Base-by-base conservation (phyloP, 345 rosid species). In the Syzygium oleosum region DNA sequence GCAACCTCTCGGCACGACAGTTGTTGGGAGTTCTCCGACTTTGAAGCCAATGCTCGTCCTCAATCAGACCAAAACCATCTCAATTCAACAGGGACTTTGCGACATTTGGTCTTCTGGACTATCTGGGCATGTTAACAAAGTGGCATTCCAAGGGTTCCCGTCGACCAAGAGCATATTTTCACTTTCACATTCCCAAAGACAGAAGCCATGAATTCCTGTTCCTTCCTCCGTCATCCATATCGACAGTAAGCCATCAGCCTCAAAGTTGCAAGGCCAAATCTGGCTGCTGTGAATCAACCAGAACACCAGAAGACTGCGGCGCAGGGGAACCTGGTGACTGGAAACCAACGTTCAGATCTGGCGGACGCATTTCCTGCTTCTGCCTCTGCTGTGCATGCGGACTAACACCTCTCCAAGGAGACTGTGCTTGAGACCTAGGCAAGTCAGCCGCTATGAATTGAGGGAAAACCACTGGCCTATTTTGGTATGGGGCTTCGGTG, bases 231-330 rank as follows among this genome's bases (percentile, higher is more conserved):
- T 38, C 49, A 73, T 38, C 83, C 83, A 10, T 38, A 34, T 38
- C 13, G 12, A 73, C 83, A 38, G 49, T 73, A 73, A 38, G 83
- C 49, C 80, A 34, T 34, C 49, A 73, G 86, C 31, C 59, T 93
- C 92, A 95, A 54, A 98, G 98, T 88, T 98, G 98, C 91, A 96
- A 88, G 84, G 99, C 99, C 87, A 98, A 89, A 92, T 96, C 99
- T 68, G 99, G 99, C 91, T 96, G 99, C 91, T 94, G 98, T 7
- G 97, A 93, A 89, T 98, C 97, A 43, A 93, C 93, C 86, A 90
- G 89, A 59, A 94, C 94, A 87, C 98, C 94, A 31, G 98, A 93
- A 88, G 97, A 94, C 61, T 95, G 98, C 84, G 91, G 95, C 53
- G 87, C 94, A 9, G 98, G 99, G 88, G 99, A 97, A 34, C 95